phyloP scores from a whole-genome alignment of 371 early-diverging fungal genomes.

The Rhizopus arrhizus region DNA sequence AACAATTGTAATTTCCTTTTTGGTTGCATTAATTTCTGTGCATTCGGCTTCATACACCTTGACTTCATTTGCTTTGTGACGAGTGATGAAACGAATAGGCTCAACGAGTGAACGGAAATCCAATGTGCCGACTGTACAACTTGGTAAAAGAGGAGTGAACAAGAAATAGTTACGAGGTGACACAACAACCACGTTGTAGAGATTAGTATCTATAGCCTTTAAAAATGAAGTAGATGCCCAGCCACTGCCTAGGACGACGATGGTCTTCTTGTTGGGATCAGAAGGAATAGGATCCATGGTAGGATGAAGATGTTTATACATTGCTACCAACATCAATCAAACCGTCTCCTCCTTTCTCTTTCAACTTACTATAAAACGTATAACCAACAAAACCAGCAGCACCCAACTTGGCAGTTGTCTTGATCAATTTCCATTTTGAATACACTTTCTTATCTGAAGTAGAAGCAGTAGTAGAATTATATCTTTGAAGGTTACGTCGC shows the following conservation, averaged over 20 bases:
- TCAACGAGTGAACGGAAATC: conserved; percentile 86
- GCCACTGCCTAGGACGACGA: conserved; percentile 85
- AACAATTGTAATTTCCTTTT: conserved; percentile 73
- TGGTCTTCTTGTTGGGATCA: conserved; percentile 78
- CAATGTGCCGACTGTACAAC: conserved; percentile 84
- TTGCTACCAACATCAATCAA: conserved; percentile 23
- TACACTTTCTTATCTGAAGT: conserved; percentile 8
- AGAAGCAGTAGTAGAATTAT: conserved; percentile 19
- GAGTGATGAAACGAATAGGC: conserved; percentile 86
- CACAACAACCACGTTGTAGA: conserved; percentile 83
- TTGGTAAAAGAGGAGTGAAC: conserved; percentile 91
- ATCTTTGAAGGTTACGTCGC: conserved; percentile 27
- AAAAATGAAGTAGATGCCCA: conserved; percentile 86
- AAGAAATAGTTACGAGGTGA: conserved; percentile 92
- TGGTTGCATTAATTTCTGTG: conserved; percentile 79
- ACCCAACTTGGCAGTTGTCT: conserved; percentile 22
- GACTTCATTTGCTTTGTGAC: conserved; percentile 82
- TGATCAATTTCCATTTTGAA: conserved; percentile 28
- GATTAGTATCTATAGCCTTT: conserved; percentile 72
- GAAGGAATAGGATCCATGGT: conserved; percentile 62
- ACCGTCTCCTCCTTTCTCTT: neutral
- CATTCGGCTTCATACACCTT: conserved; percentile 88
- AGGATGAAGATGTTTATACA: conserved; percentile 64
- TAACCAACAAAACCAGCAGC: conserved; percentile 23
- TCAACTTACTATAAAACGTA: conserved; percentile 26